Conservation (phyloP, 371 early-diverging fungal genomes). For the Quaeritorhiza haematococci region DNA sequence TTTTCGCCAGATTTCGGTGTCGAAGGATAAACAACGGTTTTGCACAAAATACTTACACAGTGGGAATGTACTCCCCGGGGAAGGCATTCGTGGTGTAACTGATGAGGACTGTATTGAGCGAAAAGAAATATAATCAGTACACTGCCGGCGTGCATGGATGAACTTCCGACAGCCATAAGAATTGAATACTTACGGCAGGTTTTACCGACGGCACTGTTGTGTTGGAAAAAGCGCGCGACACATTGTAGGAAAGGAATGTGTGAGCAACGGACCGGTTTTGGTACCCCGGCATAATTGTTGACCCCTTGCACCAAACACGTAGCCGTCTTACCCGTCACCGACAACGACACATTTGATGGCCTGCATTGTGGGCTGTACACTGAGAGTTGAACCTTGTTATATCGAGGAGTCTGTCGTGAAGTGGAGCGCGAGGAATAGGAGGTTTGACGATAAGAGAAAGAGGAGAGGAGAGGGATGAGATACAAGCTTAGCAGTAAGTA, state of each 20-base stretch:
- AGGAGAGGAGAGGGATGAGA: background rate
- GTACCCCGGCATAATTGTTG: too few relatives aligned
- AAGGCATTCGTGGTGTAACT: slow-evolving; percentile 96
- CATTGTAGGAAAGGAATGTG: too few relatives aligned
- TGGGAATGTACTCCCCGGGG: slow-evolving; percentile 96
- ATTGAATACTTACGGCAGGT: slow-evolving; percentile 65
- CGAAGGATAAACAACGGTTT: background rate
- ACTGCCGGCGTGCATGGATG: background rate
- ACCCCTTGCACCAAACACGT: too few relatives aligned
- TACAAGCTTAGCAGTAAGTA: background rate
- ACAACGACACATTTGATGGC: slow-evolving; percentile 98
- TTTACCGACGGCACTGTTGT: slow-evolving; percentile 83
- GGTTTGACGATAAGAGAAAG: background rate
- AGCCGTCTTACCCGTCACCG: slow-evolving; percentile 92
- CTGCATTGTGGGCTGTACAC: slow-evolving; percentile 63
- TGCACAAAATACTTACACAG: slow-evolving; percentile 70
- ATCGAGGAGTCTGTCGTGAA: background rate
- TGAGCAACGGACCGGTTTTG: too few relatives aligned
- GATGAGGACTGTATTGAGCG: slow-evolving; percentile 71
- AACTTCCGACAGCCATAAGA: background rate
- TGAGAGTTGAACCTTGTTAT: background rate
- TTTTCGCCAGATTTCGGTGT: background rate
- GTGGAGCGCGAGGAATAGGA: background rate
- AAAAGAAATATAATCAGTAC: background rate
- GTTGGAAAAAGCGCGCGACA: too few relatives aligned